Evolutionary conservation across 1,139 yeast species (phyloP).

Genomic region (Wickerhamomyces sp.): DNA sequence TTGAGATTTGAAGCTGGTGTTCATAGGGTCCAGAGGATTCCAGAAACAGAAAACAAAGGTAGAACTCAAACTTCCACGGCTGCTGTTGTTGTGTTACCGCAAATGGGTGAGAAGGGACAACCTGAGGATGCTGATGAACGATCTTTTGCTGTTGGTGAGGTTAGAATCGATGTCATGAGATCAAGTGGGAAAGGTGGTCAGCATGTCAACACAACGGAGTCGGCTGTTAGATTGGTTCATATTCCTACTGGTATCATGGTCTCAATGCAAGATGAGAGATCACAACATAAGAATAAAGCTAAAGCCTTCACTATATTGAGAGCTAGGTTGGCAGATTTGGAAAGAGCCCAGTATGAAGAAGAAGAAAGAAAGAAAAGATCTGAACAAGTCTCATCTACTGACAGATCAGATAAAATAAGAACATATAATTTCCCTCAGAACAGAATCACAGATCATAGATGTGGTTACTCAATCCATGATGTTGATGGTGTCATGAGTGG

Average conservation of each 20-base stretch:
- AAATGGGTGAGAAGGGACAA: constrained; percentile 53
- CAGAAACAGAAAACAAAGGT: constrained; percentile 90
- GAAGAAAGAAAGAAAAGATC: constrained; percentile 66
- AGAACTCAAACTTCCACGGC: constrained; percentile 94
- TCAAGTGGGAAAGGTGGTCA: constrained; percentile 99
- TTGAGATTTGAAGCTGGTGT: constrained; percentile 91
- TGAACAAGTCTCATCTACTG: constrained; percentile 84
- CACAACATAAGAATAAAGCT: constrained; percentile 95
- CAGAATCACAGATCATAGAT: constrained; percentile 89
- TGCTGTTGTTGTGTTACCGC: constrained; percentile 91
- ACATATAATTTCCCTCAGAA: constrained; percentile 93
- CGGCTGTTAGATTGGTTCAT: constrained; percentile 92
- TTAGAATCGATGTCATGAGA: constrained; percentile 91
- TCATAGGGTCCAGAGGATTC: constrained; percentile 92
- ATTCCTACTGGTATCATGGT: constrained; percentile 88
- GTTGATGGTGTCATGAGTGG: constrained; percentile 80
- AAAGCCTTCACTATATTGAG: constrained; percentile 81
- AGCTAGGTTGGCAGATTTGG: constrained; percentile 79
- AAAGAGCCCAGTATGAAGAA: constrained; percentile 57
- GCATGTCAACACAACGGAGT: constrained; percentile 96
- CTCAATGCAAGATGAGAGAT: constrained; percentile 89
- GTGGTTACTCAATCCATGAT: constrained; percentile 74
- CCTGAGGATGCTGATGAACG: constrained; percentile 61
- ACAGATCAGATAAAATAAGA: constrained; percentile 87
- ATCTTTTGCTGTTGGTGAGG: constrained; percentile 79